Conservation (phyloP, 768 basidiomycete species). For the Paxillus rubicundulus region DNA sequence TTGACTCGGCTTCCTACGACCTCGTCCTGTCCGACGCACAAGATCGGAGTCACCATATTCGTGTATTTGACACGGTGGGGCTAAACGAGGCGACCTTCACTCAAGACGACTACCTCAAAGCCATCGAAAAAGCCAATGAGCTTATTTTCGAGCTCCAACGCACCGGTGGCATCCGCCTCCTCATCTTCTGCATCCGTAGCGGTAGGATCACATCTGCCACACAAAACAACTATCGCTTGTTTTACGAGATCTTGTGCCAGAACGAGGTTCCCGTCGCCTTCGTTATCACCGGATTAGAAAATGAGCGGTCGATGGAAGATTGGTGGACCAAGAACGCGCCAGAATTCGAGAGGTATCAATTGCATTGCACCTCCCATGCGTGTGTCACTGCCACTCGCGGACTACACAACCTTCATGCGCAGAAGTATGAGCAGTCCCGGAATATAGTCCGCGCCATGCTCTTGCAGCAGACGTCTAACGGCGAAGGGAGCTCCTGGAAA, state of each 20-base stretch:
- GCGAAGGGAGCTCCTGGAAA: slow-evolving; percentile 14
- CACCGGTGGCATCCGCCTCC: slow-evolving; percentile 31
- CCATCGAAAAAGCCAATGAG: slow-evolving; percentile 30
- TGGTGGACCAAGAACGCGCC: slow-evolving; percentile 35
- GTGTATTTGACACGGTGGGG: slow-evolving; percentile 36
- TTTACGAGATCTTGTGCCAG: slow-evolving; percentile 31
- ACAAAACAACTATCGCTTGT: slow-evolving; percentile 32
- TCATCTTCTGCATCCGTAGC: slow-evolving; percentile 35
- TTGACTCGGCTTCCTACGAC: slow-evolving; percentile 27
- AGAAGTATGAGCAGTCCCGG: slow-evolving; percentile 35
- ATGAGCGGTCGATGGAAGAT: slow-evolving; percentile 30
- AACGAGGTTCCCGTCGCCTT: slow-evolving; percentile 31
- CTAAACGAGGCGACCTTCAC: slow-evolving; percentile 26
- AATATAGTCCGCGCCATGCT: slow-evolving; percentile 21
- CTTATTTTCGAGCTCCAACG: slow-evolving; percentile 35
- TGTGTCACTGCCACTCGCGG: slow-evolving; percentile 39
- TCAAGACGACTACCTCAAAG: slow-evolving; percentile 25
- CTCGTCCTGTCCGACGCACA: slow-evolving; percentile 17
- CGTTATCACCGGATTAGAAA: slow-evolving; percentile 33
- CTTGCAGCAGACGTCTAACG: slow-evolving; percentile 14
- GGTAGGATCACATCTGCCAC: slow-evolving; percentile 29
- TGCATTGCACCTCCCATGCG: slow-evolving; percentile 31
- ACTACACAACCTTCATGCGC: slow-evolving; percentile 17
- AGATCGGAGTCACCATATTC: slow-evolving; percentile 19
- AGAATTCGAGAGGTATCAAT: slow-evolving; percentile 26